These are phyloP conservation scores for Candida pseudofarinosa DNA, from an alignment of 805 yeast genomes.

Conservation along the genomic window DNA sequence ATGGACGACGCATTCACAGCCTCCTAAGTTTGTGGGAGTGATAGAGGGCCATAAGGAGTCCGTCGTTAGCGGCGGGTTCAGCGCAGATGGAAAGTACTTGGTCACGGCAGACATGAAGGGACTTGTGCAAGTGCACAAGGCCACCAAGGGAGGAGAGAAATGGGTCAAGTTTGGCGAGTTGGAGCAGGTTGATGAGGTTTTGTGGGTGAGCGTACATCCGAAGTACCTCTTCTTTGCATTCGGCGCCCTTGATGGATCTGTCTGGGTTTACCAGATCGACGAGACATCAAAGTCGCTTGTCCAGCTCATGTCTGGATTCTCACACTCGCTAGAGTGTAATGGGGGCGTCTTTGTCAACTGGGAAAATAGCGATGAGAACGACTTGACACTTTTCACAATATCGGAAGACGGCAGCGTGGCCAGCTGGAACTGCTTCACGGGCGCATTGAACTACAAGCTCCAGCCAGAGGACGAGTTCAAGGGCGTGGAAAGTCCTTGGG, in stretches of 20 bases:
- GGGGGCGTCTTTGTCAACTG: constrained; percentile 71
- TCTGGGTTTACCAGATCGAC: constrained; percentile 83
- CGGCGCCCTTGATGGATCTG: constrained; percentile 90
- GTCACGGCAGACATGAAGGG: constrained; percentile 97
- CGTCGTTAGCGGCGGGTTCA: constrained; percentile 79
- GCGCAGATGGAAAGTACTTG: constrained; percentile 73
- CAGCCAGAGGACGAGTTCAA: constrained; percentile 58
- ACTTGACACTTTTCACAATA: constrained; percentile 63
- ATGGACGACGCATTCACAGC: constrained; percentile 89
- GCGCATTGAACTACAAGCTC: constrained; percentile 63
- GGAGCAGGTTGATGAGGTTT: constrained; percentile 87
- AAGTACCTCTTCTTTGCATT: constrained; percentile 77
- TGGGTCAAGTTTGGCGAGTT: constrained; percentile 71
- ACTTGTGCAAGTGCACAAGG: constrained; percentile 65
- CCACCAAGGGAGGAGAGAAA: constrained; percentile 72
- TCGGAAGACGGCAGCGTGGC: constrained; percentile 85
- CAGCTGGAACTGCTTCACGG: constrained; percentile 86
- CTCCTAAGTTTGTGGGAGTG: constrained; percentile 75
- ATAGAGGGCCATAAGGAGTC: constrained; percentile 83
- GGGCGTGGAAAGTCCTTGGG: constrained; percentile 86
- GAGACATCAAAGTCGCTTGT: constrained; percentile 46
- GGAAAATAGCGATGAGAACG: constrained; percentile 47
- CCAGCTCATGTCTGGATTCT: constrained; percentile 72
- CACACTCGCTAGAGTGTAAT: constrained; percentile 78
- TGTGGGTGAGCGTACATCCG: constrained; percentile 82